These are phyloP conservation scores for Rhododendron kiyosumense DNA, from an alignment of 148 eudicot genomes.

Conservation along the genomic window DNA sequence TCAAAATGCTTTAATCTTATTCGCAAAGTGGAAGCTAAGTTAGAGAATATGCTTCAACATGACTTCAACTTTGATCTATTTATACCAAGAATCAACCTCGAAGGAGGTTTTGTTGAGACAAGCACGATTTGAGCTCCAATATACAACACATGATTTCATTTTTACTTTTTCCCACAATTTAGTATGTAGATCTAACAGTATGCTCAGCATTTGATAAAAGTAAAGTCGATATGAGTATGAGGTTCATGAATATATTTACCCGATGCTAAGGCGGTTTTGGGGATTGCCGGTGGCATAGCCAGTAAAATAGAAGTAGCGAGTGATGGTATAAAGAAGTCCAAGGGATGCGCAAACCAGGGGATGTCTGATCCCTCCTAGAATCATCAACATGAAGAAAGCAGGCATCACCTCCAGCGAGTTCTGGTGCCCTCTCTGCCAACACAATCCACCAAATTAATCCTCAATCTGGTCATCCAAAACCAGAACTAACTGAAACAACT, in stretches of 20 bases:
- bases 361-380: constrained; percentile 75
- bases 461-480: background rate
- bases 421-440: constrained; percentile 91
- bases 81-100: background rate
- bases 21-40: background rate
- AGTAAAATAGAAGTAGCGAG: constrained; percentile 83
- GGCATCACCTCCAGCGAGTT: constrained; percentile 93
- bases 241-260: constrained; percentile 37
- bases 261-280: constrained; percentile 55
- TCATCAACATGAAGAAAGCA: constrained; percentile 54
- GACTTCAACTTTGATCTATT: background rate
- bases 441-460: background rate
- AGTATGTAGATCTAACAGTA: background rate
- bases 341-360: constrained; percentile 52
- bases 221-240: background rate
- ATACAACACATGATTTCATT: background rate
- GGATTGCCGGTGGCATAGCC: constrained; percentile 91
- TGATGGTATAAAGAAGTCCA: constrained; percentile 39
- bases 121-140: background rate
- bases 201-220: background rate
- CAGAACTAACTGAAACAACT: background rate
- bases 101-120: background rate
- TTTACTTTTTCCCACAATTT: background rate
- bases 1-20: background rate
- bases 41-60: background rate